Conservation (phyloP, 176 grass and related monocot species). For the Lolium rigidum region DNA sequence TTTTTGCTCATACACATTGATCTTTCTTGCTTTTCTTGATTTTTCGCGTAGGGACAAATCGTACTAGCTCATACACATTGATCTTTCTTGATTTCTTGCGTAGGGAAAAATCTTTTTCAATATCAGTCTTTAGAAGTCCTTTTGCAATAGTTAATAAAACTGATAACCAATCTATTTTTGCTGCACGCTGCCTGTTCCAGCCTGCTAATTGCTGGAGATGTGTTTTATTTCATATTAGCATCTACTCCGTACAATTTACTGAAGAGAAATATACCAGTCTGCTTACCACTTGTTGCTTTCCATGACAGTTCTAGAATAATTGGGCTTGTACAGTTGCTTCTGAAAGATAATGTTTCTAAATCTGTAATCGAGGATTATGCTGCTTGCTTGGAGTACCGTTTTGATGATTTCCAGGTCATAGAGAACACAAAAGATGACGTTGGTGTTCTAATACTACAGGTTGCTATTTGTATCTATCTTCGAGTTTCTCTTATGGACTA, state of each 20-base stretch:
- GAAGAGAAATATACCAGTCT: slow-evolving; percentile 1
- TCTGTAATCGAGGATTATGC: slow-evolving; percentile 93
- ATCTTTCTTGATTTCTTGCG: no score
- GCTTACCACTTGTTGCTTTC: slow-evolving; percentile 37
- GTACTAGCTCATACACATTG: no score
- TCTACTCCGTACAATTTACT: slow-evolving; percentile 14
- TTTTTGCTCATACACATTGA: not conserved
- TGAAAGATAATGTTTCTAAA: slow-evolving; percentile 80
- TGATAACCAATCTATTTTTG: no score
- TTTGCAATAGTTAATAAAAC: no score
- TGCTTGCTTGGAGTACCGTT: slow-evolving; percentile 89
- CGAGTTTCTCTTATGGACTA: slow-evolving; percentile 25
- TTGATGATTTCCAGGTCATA: slow-evolving; percentile 83
- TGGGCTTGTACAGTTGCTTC: slow-evolving; percentile 81
- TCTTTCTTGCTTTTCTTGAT: no score
- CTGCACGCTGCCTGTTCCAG: not conserved
- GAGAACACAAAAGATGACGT: slow-evolving; percentile 85
- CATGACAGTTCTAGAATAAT: slow-evolving; percentile 80
- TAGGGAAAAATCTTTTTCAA: no score
- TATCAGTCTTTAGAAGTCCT: no score
- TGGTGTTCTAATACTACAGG: slow-evolving; percentile 92
- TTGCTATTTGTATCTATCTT: slow-evolving; percentile 46
- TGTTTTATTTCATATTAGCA: not conserved
- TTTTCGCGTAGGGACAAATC: no score
- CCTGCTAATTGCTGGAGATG: not conserved